Percentiles rank a stretch among this genome's conserved stretches.
These are phyloP conservation scores for Paramecium octaurelia DNA, from an alignment of 73 alveolate species.

Conservation along the genomic window DNA sequence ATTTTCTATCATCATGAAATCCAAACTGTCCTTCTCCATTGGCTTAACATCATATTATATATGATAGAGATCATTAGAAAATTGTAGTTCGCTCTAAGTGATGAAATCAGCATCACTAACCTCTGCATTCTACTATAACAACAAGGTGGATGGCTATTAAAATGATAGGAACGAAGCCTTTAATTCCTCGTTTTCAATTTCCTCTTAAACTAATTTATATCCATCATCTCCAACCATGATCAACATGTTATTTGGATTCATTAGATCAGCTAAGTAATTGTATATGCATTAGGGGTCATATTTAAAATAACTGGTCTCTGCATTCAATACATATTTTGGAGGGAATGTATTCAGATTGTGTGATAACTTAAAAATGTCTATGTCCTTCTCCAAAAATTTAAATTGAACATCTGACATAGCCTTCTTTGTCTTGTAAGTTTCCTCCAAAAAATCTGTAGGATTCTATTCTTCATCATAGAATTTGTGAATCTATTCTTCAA, in stretches of 20 bases:
- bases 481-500: not conserved
- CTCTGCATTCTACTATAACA: not conserved
- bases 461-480: slow-evolving; percentile 14
- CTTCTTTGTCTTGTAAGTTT: not conserved
- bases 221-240: slow-evolving; percentile 41
- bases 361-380: not conserved
- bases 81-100: not conserved
- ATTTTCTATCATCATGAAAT: not conserved
- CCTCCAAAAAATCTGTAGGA: not conserved
- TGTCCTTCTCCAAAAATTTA: not conserved
- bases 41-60: not conserved
- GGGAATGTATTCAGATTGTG: slow-evolving; percentile 27
- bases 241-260: not conserved
- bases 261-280: slow-evolving; percentile 20
- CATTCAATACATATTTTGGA: not conserved
- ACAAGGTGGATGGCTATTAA: not conserved
- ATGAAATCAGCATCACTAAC: not conserved
- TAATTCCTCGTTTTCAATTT: not conserved
- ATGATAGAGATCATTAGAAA: not conserved
- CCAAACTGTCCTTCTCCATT: not conserved
- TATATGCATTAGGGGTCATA: not conserved
- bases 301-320: not conserved
- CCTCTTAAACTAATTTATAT: not conserved
- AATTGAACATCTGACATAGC: not conserved
- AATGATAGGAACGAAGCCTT: not conserved